Base-by-base conservation (phyloP, 257 asterid genomes). In the Scutellaria baicalensis region DNA sequence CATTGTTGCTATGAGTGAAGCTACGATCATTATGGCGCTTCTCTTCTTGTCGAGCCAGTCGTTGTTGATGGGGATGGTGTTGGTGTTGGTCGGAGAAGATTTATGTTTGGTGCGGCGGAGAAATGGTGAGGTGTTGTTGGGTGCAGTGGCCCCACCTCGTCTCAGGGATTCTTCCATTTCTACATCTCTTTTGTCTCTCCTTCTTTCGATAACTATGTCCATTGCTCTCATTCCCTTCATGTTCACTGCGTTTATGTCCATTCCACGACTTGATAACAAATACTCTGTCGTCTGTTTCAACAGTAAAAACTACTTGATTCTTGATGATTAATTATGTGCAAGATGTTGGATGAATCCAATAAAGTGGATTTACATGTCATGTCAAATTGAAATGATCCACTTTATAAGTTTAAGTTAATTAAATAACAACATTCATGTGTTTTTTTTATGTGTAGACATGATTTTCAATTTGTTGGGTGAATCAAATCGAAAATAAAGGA, bases 1-100 rank as follows among this genome's bases (percentile, higher is more conserved):
- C 85, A 80, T 80, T 4, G 85, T 75, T 13, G 87, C 83, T 14
- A 80, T 71, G 0, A 83, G 79, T 9, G 83, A 77, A 0, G 88
- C 88, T 6, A 80, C 87, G 2, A 83, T 70, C 87, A 83, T 83
- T 40, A 82, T 17, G 9, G 79, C 81, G 3, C 79, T 80, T 13
- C 73, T 38, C 73, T 76, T 67, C 20, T 63, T 73, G 11, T 78
- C 79, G 0, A 79, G 59, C 87, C 87, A 79, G 10, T 76, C 82
- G 3, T 20, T 27, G 5, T 20, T 43, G 42, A 8, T 8, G 1
- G 0, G 12, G 7, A 42, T 66, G 6, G 43, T 20, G 10, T 35
- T 38, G 20, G 35, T 20, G 9, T 3, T 13, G 14, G 2, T 56
- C 9, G 11, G 2, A 20, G 66, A 35, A n/a, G 0, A 12, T 1